Percentiles rank a stretch among this genome's conserved stretches.
These are phyloP conservation scores for Pluteus cervinus DNA, from an alignment of 768 basidiomycete species.

Conservation along the genomic window DNA sequence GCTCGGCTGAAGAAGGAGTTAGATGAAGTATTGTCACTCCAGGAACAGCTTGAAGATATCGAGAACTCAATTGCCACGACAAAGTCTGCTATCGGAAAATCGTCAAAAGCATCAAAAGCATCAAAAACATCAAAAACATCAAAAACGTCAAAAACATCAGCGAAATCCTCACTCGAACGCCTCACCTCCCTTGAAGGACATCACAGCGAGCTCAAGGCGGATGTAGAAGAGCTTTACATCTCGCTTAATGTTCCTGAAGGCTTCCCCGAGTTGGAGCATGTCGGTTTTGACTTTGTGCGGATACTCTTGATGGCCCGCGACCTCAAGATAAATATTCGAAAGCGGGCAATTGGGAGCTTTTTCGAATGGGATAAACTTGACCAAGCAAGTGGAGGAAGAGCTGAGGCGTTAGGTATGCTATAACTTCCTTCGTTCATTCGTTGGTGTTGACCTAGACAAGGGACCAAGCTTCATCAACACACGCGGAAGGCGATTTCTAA, in stretches of 20 bases:
- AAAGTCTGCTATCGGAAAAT: too few species aligned
- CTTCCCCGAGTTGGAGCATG: slow-evolving; percentile 23
- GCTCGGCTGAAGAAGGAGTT: slow-evolving; percentile 1
- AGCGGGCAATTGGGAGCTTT: slow-evolving; percentile 25
- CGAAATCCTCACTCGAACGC: too few species aligned
- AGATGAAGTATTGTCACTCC: background rate
- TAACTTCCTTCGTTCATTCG: background rate
- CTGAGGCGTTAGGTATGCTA: slow-evolving; percentile 25
- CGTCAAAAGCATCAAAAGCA: too few species aligned
- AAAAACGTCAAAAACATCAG: too few species aligned
- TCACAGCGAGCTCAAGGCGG: slow-evolving; percentile 11
- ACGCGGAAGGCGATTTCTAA: slow-evolving; percentile 22
- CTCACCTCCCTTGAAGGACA: slow-evolving; percentile 14
- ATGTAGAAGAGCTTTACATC: slow-evolving; percentile 22
- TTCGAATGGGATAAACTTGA: slow-evolving; percentile 31
- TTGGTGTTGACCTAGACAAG: slow-evolving; percentile 7
- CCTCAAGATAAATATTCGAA: slow-evolving; percentile 32
- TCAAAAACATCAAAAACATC: too few species aligned
- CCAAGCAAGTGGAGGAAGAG: slow-evolving; percentile 22
- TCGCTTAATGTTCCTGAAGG: slow-evolving; percentile 23
- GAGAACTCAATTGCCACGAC: too few species aligned
- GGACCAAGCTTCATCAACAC: slow-evolving; percentile 27
- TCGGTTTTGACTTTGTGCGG: slow-evolving; percentile 23
- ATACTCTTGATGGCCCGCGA: slow-evolving; percentile 27
- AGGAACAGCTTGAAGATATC: too few species aligned